Evolutionary conservation across 768 basidiomycete species (phyloP).

Genomic region (Tulasnella sp.): DNA sequence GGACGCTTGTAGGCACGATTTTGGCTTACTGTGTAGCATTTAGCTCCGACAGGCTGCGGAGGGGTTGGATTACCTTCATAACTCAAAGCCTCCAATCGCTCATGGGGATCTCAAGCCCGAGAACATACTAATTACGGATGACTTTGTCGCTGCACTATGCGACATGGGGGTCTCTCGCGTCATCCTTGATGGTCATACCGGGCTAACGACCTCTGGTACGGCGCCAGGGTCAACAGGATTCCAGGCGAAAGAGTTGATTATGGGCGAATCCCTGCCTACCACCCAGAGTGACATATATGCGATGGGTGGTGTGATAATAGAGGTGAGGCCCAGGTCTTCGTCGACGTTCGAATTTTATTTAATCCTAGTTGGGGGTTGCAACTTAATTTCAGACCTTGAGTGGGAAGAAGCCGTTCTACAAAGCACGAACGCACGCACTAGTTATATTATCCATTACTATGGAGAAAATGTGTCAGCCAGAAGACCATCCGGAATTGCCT

Average conservation of each 20-base stretch:
- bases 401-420: not conserved
- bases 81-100: constrained; percentile 16
- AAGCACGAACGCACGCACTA: not conserved
- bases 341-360: not conserved
- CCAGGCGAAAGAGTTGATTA: not conserved
- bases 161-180: constrained; percentile 4
- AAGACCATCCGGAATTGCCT: not conserved
- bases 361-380: not conserved
- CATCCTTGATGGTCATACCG: not conserved
- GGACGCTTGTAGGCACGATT: not conserved
- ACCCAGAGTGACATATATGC: not conserved
- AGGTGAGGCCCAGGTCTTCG: not conserved
- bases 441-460: not conserved
- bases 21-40: not conserved
- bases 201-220: not conserved
- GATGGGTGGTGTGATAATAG: not conserved
- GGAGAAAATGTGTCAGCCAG: not conserved
- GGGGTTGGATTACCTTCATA: constrained; percentile 22
- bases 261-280: not conserved
- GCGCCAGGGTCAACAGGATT: not conserved
- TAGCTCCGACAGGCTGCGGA: constrained; percentile 18
- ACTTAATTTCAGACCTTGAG: not conserved
- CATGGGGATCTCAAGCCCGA: constrained; percentile 23
- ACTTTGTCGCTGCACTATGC: not conserved
- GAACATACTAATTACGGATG: not conserved